Evolutionary conservation across 177 flowering plant species (phyloP).

Genomic region (Tripterygium wilfordii): DNA sequence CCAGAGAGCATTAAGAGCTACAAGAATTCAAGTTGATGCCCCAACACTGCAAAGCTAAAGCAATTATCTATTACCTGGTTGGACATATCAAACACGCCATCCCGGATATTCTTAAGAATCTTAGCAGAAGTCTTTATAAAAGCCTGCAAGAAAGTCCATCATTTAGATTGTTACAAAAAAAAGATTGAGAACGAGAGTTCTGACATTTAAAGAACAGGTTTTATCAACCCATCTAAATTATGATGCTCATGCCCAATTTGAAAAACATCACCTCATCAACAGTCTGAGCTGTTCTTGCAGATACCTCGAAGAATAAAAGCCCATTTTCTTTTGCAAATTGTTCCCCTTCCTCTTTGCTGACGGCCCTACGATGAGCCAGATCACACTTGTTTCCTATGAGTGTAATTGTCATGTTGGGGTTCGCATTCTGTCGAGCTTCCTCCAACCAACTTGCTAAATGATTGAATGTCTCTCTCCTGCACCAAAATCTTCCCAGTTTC

Average conservation of each 20-base stretch:
- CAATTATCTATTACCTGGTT: slow-evolving; percentile 47
- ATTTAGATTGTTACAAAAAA: not conserved
- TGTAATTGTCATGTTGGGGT: slow-evolving; percentile 56
- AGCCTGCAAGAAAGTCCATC: slow-evolving; percentile 37
- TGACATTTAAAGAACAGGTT: not conserved
- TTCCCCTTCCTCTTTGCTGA: slow-evolving; percentile 60
- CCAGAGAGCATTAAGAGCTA: not conserved
- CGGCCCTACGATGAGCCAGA: slow-evolving; percentile 54
- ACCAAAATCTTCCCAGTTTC: slow-evolving; percentile 2
- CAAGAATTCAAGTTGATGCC: not conserved
- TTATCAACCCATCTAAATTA: too few species aligned
- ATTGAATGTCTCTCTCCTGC: slow-evolving; percentile 63
- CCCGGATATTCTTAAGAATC: slow-evolving; percentile 74
- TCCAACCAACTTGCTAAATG: slow-evolving; percentile 63
- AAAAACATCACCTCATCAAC: slow-evolving; percentile 46
- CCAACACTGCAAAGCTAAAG: not conserved
- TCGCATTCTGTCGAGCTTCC: slow-evolving; percentile 65
- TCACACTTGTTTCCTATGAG: slow-evolving; percentile 59
- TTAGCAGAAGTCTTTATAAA: slow-evolving; percentile 68
- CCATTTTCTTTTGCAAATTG: slow-evolving; percentile 68
- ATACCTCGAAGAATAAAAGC: slow-evolving; percentile 59
- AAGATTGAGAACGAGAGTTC: not conserved
- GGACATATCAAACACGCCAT: slow-evolving; percentile 69
- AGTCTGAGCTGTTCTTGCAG: slow-evolving; percentile 63
- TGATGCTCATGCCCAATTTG: not conserved